These are phyloP conservation scores for Phytophthora cactorum DNA, from an alignment of 352 stramenopile species.

Conservation along the genomic window DNA sequence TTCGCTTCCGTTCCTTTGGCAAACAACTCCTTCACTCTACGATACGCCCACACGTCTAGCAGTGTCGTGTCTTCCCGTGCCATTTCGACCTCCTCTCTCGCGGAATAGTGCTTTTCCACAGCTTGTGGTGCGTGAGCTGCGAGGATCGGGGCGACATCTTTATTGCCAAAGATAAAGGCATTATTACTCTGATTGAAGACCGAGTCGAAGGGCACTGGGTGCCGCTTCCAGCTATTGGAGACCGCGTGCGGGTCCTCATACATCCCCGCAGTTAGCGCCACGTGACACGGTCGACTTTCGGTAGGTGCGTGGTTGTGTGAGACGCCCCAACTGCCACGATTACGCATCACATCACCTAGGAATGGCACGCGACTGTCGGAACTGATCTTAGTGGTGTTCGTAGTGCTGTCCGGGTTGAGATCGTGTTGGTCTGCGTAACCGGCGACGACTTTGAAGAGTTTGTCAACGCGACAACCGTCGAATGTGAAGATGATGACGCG, in stretches of 20 bases:
- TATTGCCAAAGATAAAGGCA: conserved; percentile 79
- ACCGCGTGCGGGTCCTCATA: conserved; percentile 89
- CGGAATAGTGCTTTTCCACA: conserved; percentile 70
- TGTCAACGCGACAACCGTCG: conserved; percentile 84
- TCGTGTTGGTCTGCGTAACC: conserved; percentile 23
- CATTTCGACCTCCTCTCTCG: conserved; percentile 74
- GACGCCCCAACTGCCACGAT: conserved; percentile 76
- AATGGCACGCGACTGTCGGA: conserved; percentile 57
- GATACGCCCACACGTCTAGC: conserved; percentile 78
- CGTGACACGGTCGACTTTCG: conserved; percentile 81
- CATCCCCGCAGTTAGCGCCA: conserved; percentile 86
- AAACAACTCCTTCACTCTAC: conserved; percentile 61
- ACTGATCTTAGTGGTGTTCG: not conserved
- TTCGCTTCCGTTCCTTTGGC: conserved; percentile 27
- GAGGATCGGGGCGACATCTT: conserved; percentile 86
- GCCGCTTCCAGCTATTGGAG: conserved; percentile 80
- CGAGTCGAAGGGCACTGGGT: conserved; percentile 86
- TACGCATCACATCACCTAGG: conserved; percentile 66
- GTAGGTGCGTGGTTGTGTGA: conserved; percentile 87
- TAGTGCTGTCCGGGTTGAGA: conserved; percentile 13
- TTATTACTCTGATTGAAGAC: conserved; percentile 82
- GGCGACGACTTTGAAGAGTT: conserved; percentile 73
- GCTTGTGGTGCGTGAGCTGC: conserved; percentile 69
- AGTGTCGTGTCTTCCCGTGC: conserved; percentile 63
- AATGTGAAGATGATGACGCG: conserved; percentile 81